Percentiles rank a stretch among this genome's conserved stretches.
Evolutionary conservation across 2,329 filamentous ascomycete genomes (phyloP).

Genomic region (Exophiala mesophila): DNA sequence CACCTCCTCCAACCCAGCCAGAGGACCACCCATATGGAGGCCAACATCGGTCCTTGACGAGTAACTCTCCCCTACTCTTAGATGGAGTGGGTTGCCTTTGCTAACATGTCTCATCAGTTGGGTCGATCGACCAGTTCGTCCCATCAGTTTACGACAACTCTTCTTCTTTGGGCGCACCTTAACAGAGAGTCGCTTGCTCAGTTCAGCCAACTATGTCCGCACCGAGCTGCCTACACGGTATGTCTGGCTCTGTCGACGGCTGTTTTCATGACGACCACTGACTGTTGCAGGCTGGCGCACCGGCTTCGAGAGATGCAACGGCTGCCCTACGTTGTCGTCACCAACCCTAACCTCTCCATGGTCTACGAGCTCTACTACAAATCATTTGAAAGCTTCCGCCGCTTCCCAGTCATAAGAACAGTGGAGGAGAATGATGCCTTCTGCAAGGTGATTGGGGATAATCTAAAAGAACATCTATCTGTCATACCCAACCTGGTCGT

Average conservation of each 20-base stretch:
- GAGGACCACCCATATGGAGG: slow-evolving; percentile 51
- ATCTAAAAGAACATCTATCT: slow-evolving; percentile 78
- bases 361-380: slow-evolving; percentile 96
- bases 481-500: slow-evolving; percentile 93
- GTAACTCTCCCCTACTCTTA: slow-evolving; percentile 34
- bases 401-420: slow-evolving; percentile 74
- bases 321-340: slow-evolving; percentile 89
- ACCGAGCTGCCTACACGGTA: slow-evolving; percentile 85
- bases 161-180: slow-evolving; percentile 95
- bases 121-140: slow-evolving; percentile 85
- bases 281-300: slow-evolving; percentile 67
- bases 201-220: slow-evolving; percentile 95
- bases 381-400: slow-evolving; percentile 88
- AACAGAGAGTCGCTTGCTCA: slow-evolving; percentile 82
- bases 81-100: not conserved
- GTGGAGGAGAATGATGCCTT: slow-evolving; percentile 85
- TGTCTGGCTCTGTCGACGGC: slow-evolving; percentile 22
- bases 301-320: slow-evolving; percentile 96
- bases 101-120: slow-evolving; percentile 55
- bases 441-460: slow-evolving; percentile 73
- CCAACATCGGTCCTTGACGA: slow-evolving; percentile 57
- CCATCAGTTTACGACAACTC: slow-evolving; percentile 93
- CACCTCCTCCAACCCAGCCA: slow-evolving; percentile 21
- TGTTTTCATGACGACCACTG: not conserved
- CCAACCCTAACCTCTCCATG: slow-evolving; percentile 87